A percentile compares a stretch with the other conserved stretches of the same genome.
These are phyloP conservation scores for Tricholoma furcatifolium DNA, from an alignment of 768 basidiomycete genomes.

Conservation along the genomic window DNA sequence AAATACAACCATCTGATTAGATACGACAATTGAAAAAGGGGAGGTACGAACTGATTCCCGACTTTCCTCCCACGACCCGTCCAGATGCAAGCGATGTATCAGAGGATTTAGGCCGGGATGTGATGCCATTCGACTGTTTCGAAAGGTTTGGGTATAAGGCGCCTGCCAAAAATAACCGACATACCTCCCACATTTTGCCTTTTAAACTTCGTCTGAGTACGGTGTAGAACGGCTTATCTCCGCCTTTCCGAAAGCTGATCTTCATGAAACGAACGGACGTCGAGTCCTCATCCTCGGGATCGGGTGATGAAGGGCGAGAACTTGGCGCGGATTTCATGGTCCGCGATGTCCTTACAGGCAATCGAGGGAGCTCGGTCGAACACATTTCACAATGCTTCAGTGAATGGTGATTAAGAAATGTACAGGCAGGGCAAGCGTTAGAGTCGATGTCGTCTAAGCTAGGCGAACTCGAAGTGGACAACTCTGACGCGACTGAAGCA, in stretches of 20 bases:
- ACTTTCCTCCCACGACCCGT: slow-evolving; percentile 26
- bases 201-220: slow-evolving; percentile 69
- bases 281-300: slow-evolving; percentile 34
- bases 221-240: slow-evolving; percentile 81
- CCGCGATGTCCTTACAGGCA: slow-evolving; percentile 15
- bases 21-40: neutral
- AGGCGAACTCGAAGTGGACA: slow-evolving; percentile 34
- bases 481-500: slow-evolving; percentile 30
- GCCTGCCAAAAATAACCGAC: neutral
- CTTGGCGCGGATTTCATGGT: slow-evolving; percentile 60
- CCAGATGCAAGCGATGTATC: slow-evolving; percentile 2
- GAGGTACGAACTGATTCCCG: slow-evolving; percentile 58
- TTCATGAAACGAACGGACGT: slow-evolving; percentile 55
- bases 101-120: slow-evolving; percentile 2
- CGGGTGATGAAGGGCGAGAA: slow-evolving; percentile 61
- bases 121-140: slow-evolving; percentile 18
- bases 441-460: slow-evolving; percentile 31
- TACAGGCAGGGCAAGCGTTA: slow-evolving; percentile 82
- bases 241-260: slow-evolving; percentile 89
- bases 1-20: neutral
- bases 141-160: neutral
- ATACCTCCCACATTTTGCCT: slow-evolving; percentile 75
- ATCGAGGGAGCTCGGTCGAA: slow-evolving; percentile 57
- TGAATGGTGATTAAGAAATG: slow-evolving; percentile 85
- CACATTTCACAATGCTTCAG: slow-evolving; percentile 85